These are phyloP conservation scores for Boletellus sp. DNA, from an alignment of 1,284 basidiomycete genomes.

Conservation along the genomic window DNA sequence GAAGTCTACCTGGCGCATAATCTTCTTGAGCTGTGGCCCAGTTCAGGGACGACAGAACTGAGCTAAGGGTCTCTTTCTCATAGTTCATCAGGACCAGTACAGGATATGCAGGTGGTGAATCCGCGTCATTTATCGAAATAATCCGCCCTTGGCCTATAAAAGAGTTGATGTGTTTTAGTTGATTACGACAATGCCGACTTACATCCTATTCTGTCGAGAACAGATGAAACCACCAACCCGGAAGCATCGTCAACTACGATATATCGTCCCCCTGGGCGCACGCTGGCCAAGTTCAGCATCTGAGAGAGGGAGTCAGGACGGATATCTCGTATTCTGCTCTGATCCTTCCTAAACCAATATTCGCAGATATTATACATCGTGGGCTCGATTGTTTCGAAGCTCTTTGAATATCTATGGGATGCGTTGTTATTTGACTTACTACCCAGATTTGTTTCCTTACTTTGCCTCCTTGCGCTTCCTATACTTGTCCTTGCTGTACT, in stretches of 20 bases:
- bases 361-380: constrained; percentile 86
- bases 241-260: constrained; percentile 91
- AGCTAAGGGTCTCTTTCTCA: constrained; percentile 51
- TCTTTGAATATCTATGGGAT: constrained; percentile 73
- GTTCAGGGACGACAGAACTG: constrained; percentile 71
- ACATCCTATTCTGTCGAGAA: constrained; percentile 87
- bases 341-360: constrained; percentile 84
- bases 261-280: constrained; percentile 84
- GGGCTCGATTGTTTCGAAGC: constrained; percentile 86
- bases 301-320: constrained; percentile 89
- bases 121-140: constrained; percentile 84
- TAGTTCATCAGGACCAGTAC: constrained; percentile 88
- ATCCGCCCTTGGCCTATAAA: constrained; percentile 71
- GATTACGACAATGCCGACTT: constrained; percentile 17
- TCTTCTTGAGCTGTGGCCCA: constrained; percentile 89
- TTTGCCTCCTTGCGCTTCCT: constrained; percentile 93
- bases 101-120: constrained; percentile 91
- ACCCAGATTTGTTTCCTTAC: constrained; percentile 42
- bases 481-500: constrained; percentile 97
- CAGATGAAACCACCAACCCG: constrained; percentile 82
- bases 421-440: constrained; percentile 4
- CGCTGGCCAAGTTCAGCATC: constrained; percentile 79
- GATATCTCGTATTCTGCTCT: constrained; percentile 78
- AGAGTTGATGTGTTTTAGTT: not conserved
- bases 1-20: constrained; percentile 58